These are phyloP conservation scores for Melampsora americana DNA, from an alignment of 1,284 basidiomycete species.

Conservation along the genomic window DNA sequence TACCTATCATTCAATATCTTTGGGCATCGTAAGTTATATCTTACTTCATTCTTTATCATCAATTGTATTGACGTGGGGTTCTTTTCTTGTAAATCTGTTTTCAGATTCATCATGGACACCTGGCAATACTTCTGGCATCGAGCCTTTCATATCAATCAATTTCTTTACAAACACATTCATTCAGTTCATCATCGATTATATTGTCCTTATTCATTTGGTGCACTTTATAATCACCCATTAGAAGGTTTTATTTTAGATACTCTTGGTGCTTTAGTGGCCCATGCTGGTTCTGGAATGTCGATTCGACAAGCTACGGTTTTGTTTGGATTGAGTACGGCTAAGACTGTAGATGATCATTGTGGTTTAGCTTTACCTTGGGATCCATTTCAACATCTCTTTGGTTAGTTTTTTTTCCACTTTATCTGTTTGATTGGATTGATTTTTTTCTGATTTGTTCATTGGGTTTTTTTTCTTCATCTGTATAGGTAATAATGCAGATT, in stretches of 20 bases:
- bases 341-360: slow-evolving; percentile 97
- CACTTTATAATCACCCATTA: slow-evolving; percentile 94
- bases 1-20: slow-evolving; percentile 72
- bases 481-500: slow-evolving; percentile 84
- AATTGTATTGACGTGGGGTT: slow-evolving; percentile 2
- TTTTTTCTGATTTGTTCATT: slow-evolving; percentile 4
- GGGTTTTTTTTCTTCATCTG: slow-evolving; percentile 10
- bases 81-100: slow-evolving; percentile 53
- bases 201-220: slow-evolving; percentile 94
- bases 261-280: slow-evolving; percentile 74
- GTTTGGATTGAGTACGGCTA: slow-evolving; percentile 78
- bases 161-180: slow-evolving; percentile 86
- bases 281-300: slow-evolving; percentile 68
- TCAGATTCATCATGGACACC: slow-evolving; percentile 88
- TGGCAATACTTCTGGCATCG: slow-evolving; percentile 98
- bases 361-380: slow-evolving; percentile 87
- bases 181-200: slow-evolving; percentile 94
- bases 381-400: slow-evolving; percentile 56
- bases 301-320: slow-evolving; percentile 74
- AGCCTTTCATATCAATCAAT: slow-evolving; percentile 83
- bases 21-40: slow-evolving; percentile 71
- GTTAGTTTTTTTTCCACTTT: slow-evolving; percentile 3
- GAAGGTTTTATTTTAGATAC: slow-evolving; percentile 91
- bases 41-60: neutral
- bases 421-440: slow-evolving; percentile 17